These are phyloP conservation scores for Lipomyces orientalis DNA, from an alignment of 805 yeast genomes.

Conservation along the genomic window DNA sequence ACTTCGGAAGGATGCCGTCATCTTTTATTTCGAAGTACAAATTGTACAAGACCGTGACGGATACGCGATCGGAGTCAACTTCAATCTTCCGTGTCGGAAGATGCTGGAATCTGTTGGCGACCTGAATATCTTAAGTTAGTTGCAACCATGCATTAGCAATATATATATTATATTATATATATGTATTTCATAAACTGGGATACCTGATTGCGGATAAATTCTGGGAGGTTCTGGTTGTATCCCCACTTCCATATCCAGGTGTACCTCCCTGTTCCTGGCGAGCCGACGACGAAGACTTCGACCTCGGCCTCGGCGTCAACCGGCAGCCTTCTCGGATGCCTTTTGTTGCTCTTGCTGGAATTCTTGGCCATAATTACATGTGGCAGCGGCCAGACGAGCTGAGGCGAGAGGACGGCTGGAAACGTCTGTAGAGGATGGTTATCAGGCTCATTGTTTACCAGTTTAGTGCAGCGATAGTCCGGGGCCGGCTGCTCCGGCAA, in stretches of 20 bases:
- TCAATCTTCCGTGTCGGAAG: neutral
- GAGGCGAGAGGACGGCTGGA: too few species aligned
- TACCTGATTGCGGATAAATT: neutral
- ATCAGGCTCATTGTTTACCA: too few species aligned
- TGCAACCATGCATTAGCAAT: neutral
- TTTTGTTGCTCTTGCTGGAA: neutral
- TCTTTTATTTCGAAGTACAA: neutral
- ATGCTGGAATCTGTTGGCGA: neutral
- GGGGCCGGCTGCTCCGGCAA: neutral
- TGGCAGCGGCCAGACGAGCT: neutral
- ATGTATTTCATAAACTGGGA: neutral
- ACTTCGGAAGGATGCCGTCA: neutral
- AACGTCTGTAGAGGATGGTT: too few species aligned
- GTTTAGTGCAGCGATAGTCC: too few species aligned
- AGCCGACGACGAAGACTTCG: neutral
- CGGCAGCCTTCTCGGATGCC: neutral
- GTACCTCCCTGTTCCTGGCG: neutral
- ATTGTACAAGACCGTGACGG: neutral
- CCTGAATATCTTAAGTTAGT: neutral
- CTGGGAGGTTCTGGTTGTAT: neutral
- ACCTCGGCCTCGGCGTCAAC: neutral
- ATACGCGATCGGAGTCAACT: neutral
- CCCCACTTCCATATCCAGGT: conserved; percentile 2
- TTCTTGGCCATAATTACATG: neutral
- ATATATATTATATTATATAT: too few species aligned